Evolutionary conservation across 2,329 filamentous ascomycete genomes (phyloP).

Genomic region (Tolypocladium cylindrosporum): DNA sequence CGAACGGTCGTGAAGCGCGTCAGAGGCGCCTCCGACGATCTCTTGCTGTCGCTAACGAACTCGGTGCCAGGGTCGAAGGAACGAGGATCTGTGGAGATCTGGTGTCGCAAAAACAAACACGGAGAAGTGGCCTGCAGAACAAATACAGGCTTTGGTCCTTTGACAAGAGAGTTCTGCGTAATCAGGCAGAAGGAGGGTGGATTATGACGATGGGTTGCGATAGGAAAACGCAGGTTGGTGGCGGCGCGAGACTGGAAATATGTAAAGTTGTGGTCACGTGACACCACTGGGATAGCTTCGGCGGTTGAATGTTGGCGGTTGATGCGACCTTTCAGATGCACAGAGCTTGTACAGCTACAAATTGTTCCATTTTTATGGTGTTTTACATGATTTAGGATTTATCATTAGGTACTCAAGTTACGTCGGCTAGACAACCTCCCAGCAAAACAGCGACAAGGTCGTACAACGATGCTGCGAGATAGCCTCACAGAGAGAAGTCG

Average conservation of each 20-base stretch:
- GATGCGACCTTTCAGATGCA: background rate
- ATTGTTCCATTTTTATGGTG: background rate
- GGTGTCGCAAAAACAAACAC: background rate
- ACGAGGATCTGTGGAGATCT: background rate
- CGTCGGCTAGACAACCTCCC: background rate
- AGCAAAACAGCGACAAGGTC: background rate
- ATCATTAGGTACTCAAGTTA: slow-evolving; percentile 21
- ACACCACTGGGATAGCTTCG: background rate
- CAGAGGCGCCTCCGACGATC: background rate
- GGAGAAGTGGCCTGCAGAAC: background rate
- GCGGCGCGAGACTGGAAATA: background rate
- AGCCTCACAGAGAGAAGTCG: background rate
- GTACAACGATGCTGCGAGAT: background rate
- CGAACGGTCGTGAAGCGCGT: slow-evolving; percentile 6
- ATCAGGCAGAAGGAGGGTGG: background rate
- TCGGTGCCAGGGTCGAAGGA: background rate
- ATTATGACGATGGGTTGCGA: background rate
- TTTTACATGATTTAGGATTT: slow-evolving; percentile 7
- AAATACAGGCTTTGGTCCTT: background rate
- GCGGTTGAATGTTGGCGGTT: background rate
- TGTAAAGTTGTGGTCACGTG: background rate
- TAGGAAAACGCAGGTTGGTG: background rate
- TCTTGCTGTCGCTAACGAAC: background rate
- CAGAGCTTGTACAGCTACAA: background rate
- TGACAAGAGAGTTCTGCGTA: background rate